Evolutionary conservation across 257 asterid species (phyloP).

Genomic region (Solanum peruvianum): DNA sequence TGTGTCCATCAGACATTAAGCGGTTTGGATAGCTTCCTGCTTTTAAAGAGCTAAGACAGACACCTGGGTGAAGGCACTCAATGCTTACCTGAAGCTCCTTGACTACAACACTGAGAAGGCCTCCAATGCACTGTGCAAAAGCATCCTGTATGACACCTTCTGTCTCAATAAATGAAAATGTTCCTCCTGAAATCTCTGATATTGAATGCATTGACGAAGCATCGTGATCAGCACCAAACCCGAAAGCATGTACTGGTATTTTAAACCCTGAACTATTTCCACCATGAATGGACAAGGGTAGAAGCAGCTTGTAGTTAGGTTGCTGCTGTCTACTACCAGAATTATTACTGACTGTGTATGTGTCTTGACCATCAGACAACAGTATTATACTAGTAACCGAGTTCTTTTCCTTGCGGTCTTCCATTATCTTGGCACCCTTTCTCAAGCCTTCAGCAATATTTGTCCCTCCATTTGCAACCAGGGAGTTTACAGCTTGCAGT

Average conservation of each 20-base stretch:
- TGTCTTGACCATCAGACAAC: conserved; percentile 93
- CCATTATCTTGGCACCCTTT: conserved; percentile 87
- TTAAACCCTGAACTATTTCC: conserved; percentile 38
- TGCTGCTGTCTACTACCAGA: conserved; percentile 11
- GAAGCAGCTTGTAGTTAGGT: conserved; percentile 57
- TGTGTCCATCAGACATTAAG: conserved; percentile 27
- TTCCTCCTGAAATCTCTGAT: conserved; percentile 92
- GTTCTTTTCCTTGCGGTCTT: conserved; percentile 70
- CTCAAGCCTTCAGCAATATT: conserved; percentile 95
- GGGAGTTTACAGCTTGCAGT: conserved; percentile 71
- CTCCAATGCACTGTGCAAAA: conserved; percentile 98
- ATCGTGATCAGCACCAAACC: conserved; percentile 88
- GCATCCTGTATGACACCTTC: conserved; percentile 97
- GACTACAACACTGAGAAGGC: conserved; percentile 85
- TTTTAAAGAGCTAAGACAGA: conserved; percentile 45
- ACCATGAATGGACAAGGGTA: conserved; percentile 56
- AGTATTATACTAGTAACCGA: conserved; percentile 81
- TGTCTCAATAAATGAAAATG: conserved; percentile 90
- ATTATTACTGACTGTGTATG: conserved; percentile 60
- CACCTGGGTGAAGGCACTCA: conserved; percentile 42
- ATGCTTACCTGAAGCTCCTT: conserved; percentile 54
- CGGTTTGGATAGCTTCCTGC: conserved; percentile 70
- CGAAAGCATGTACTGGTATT: conserved; percentile 88
- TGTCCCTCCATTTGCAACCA: conserved; percentile 93
- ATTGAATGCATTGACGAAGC: conserved; percentile 89